phyloP scores from a whole-genome alignment of 139 green algal species.

The Micromonas commoda region DNA sequence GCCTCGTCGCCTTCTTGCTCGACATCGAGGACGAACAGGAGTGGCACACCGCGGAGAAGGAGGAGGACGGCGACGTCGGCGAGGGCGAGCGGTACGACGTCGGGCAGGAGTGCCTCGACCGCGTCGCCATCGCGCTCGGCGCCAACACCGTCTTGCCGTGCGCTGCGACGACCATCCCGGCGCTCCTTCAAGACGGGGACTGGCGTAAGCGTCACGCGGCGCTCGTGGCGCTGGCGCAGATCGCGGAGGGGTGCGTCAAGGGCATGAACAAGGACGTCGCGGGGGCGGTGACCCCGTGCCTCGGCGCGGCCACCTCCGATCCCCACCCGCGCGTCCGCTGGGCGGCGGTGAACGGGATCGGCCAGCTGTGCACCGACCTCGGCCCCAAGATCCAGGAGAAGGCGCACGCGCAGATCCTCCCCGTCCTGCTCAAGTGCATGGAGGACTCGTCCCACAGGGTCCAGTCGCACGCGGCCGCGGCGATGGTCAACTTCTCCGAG shows the following conservation, averaged over 20 bases:
- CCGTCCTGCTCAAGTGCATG: slow-evolving; percentile 53
- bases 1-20: slow-evolving; percentile 1
- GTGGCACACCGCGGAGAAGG: slow-evolving; percentile 50
- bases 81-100: slow-evolving; percentile 59
- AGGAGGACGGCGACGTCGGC: slow-evolving; percentile 56
- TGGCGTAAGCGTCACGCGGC: slow-evolving; percentile 88
- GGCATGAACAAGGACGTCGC: slow-evolving; percentile 58
- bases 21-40: slow-evolving; percentile 19
- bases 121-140: slow-evolving; percentile 79
- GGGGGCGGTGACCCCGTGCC: slow-evolving; percentile 69
- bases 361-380: slow-evolving; percentile 97
- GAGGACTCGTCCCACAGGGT: slow-evolving; percentile 82
- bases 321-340: slow-evolving; percentile 76
- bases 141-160: slow-evolving; percentile 79
- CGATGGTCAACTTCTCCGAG: slow-evolving; percentile 97
- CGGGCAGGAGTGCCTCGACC: slow-evolving; percentile 85
- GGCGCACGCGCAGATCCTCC: slow-evolving; percentile 42
- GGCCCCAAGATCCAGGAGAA: slow-evolving; percentile 81
- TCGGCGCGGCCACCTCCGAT: slow-evolving; percentile 32
- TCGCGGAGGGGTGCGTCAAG: slow-evolving; percentile 94
- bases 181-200: slow-evolving; percentile 62
- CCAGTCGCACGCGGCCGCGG: slow-evolving; percentile 87
- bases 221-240: slow-evolving; percentile 88
- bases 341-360: slow-evolving; percentile 92
- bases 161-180: slow-evolving; percentile 62